A percentile compares a stretch with the other conserved stretches of the same genome.
These are phyloP conservation scores for Leccinum fallax DNA, from an alignment of 1,284 basidiomycete species.

Conservation along the genomic window DNA sequence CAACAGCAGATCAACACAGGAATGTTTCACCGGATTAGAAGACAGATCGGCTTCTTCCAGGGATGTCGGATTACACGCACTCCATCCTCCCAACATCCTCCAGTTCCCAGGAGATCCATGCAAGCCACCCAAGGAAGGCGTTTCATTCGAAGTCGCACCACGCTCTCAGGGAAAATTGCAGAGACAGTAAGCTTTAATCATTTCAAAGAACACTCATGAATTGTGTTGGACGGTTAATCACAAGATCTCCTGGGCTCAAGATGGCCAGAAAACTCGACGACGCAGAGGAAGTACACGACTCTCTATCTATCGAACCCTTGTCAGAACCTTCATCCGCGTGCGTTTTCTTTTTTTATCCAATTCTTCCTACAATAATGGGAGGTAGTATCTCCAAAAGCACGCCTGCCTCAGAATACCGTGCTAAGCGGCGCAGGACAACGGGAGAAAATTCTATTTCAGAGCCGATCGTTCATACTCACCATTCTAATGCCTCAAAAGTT, in stretches of 20 bases:
- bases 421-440: conserved; percentile 13
- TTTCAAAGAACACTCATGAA: not conserved
- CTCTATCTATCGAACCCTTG: not conserved
- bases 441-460: conserved; percentile 1
- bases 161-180: not conserved
- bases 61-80: conserved; percentile 3
- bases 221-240: not conserved
- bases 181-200: conserved; percentile 14
- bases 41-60: not conserved
- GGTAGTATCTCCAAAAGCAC: conserved; percentile 3
- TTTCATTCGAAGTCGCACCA: not conserved
- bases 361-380: conserved; percentile 4
- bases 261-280: not conserved
- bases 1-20: conserved; percentile 10
- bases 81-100: not conserved
- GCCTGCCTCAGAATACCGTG: not conserved
- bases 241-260: not conserved
- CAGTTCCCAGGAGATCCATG: not conserved
- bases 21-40: not conserved
- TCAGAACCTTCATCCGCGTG: conserved; percentile 10
- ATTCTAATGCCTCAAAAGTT: not conserved
- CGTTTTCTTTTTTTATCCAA: conserved; percentile 8
- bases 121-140: not conserved
- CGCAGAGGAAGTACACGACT: not conserved
- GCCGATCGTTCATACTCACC: not conserved